phyloP scores from a whole-genome alignment of 1,284 basidiomycete genomes.

The Fistulinella cinereoalba region DNA sequence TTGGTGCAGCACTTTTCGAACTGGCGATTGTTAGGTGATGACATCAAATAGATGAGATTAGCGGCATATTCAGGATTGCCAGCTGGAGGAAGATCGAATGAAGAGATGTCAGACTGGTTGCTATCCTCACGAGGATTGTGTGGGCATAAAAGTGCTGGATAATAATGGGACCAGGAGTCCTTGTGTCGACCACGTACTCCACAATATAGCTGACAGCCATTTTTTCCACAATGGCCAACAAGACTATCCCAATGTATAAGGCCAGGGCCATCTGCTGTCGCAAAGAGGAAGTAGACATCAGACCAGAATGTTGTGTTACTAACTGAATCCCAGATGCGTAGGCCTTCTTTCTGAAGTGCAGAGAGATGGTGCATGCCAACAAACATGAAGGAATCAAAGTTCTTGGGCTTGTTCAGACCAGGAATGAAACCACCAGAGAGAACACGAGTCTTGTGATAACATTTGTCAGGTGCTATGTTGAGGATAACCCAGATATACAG shows the following conservation, averaged over 20 bases:
- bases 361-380: not conserved
- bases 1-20: not conserved
- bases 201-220: slow-evolving; percentile 1
- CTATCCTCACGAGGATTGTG: not conserved
- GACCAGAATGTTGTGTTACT: not conserved
- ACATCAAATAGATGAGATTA: not conserved
- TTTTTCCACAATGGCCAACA: not conserved
- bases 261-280: not conserved
- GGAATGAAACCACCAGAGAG: not conserved
- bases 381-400: slow-evolving; percentile 1
- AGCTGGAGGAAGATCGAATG: not conserved
- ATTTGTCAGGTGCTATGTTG: not conserved
- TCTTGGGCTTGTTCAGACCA: not conserved
- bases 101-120: not conserved
- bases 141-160: not conserved
- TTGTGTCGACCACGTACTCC: not conserved
- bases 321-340: not conserved
- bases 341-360: not conserved
- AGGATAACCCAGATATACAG: not conserved
- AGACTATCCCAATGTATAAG: not conserved
- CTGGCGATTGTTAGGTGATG: not conserved
- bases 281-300: not conserved
- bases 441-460: not conserved
- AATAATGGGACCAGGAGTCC: not conserved
- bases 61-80: not conserved